Conservation (phyloP, 148 eudicot species). For the Hydrangea macrophylla region DNA sequence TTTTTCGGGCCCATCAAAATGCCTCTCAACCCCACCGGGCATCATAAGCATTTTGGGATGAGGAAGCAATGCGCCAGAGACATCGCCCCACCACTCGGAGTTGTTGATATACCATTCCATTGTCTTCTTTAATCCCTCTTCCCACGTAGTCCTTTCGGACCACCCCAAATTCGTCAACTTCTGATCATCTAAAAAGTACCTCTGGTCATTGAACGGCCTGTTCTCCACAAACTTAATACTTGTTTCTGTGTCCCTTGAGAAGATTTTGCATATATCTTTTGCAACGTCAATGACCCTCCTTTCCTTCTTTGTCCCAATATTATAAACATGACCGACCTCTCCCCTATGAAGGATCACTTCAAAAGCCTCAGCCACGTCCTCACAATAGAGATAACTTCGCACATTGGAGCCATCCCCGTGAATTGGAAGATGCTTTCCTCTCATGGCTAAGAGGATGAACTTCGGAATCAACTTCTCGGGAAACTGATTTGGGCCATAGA, state of each 20-base stretch:
- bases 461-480: slow-evolving; percentile 61
- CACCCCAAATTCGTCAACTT: slow-evolving; percentile 60
- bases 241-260: slow-evolving; percentile 42
- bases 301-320: slow-evolving; percentile 57
- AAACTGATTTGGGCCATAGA: slow-evolving; percentile 61
- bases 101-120: slow-evolving; percentile 60
- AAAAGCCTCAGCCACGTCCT: slow-evolving; percentile 79
- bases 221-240: slow-evolving; percentile 60
- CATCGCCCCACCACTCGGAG: slow-evolving; percentile 73
- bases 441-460: slow-evolving; percentile 58
- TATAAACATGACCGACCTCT: slow-evolving; percentile 69
- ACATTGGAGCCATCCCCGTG: slow-evolving; percentile 70
- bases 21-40: slow-evolving; percentile 43
- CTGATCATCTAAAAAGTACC: slow-evolving; percentile 70
- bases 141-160: slow-evolving; percentile 61
- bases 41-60: slow-evolving; percentile 55
- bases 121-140: slow-evolving; percentile 61
- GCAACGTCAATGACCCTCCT: slow-evolving; percentile 69
- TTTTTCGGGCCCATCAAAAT: slow-evolving; percentile 31
- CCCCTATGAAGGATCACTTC: slow-evolving; percentile 69
- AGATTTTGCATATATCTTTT: slow-evolving; percentile 49
- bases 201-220: slow-evolving; percentile 70
- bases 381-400: slow-evolving; percentile 64
- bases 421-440: slow-evolving; percentile 55
- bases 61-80: slow-evolving; percentile 49